These are phyloP conservation scores for Metarhizium brunneum DNA, from an alignment of 2,329 filamentous ascomycete genomes.

Conservation along the genomic window DNA sequence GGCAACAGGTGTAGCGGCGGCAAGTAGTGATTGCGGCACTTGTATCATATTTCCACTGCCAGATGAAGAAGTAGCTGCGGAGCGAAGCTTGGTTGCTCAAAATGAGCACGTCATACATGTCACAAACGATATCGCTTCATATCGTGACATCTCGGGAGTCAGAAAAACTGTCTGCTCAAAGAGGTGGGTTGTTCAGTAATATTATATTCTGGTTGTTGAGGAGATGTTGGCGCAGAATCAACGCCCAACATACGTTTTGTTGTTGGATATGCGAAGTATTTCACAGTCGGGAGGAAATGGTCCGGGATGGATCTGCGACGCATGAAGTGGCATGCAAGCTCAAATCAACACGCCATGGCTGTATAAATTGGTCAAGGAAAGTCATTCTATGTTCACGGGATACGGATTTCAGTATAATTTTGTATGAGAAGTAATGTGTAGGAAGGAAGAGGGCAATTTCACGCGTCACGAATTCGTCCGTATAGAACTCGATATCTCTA, in stretches of 20 bases:
- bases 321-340: not conserved
- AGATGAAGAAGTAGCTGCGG: not conserved
- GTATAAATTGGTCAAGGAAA: not conserved
- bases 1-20: slow-evolving; percentile 10
- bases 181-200: not conserved
- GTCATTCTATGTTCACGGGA: not conserved
- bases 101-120: not conserved
- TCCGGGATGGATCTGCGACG: not conserved
- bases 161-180: not conserved
- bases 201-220: not conserved
- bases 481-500: not conserved
- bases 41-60: not conserved
- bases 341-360: not conserved
- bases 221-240: not conserved
- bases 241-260: not conserved
- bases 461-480: not conserved
- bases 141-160: not conserved
- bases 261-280: not conserved
- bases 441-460: not conserved
- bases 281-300: not conserved
- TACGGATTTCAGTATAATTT: not conserved
- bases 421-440: not conserved
- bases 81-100: not conserved
- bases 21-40: not conserved
- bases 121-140: not conserved